Evolutionary conservation across 495 filamentous ascomycete species (phyloP).

Genomic region (Articulospora tetracladia): DNA sequence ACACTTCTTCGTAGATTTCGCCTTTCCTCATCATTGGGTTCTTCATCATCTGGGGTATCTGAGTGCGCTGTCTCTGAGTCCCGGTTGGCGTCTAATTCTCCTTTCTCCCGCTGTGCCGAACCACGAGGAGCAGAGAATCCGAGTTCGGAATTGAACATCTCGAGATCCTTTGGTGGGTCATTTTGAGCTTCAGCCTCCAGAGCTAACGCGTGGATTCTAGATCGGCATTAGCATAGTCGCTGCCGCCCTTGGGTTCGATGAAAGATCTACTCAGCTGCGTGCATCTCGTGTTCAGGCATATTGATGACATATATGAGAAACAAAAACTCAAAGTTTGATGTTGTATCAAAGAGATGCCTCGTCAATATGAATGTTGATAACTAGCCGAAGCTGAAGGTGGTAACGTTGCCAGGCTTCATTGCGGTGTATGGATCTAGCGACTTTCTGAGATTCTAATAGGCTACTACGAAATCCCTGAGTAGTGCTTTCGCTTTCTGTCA

Average conservation of each 20-base stretch:
- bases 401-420: no score
- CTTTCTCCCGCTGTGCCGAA: not conserved
- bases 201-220: slow-evolving; percentile 6
- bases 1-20: slow-evolving; percentile 2
- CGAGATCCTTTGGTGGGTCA: slow-evolving; percentile 1
- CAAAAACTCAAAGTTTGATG: no score
- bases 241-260: not conserved
- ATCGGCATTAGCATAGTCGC: not conserved
- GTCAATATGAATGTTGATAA: no score
- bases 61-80: slow-evolving; percentile 1
- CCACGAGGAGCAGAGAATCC: not conserved
- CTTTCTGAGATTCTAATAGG: no score
- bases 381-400: no score
- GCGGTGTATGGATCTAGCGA: no score
- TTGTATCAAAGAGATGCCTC: no score
- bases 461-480: no score
- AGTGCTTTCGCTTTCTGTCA: no score
- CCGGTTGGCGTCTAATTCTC: not conserved
- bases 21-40: slow-evolving; percentile 11
- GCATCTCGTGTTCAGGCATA: slow-evolving; percentile 14
- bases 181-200: slow-evolving; percentile 1
- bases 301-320: not conserved
- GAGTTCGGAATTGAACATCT: slow-evolving; percentile 6
- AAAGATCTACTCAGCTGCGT: slow-evolving; percentile 3
- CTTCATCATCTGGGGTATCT: slow-evolving; percentile 12